Evolutionary conservation across 495 filamentous ascomycete species (phyloP), one percentile per base, ranked within the genome.

Genomic region (Trichoderma virens): DNA sequence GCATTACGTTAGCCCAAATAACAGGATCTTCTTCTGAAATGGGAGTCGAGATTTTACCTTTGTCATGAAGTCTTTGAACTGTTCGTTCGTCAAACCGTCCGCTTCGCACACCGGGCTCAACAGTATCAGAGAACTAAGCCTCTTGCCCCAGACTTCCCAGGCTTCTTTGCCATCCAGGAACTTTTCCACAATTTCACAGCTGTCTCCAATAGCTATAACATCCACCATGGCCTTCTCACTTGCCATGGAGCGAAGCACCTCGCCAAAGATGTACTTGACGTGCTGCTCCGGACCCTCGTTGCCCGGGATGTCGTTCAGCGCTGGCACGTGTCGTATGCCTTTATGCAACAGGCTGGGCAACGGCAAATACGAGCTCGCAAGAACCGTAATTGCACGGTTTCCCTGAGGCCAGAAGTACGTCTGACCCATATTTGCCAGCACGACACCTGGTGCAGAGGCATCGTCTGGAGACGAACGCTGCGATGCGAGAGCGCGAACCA

Each of bases 371-470:
- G 75, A 68, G 77, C 87, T 88, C 1, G 78, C 82, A 1, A 56
- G 56, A 2, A 77, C 70, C 6, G 81, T 87, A 32, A 94, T 75
- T 0, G 87, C 79, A 16, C 75, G 75, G 59, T 78, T 71, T 0
- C 78, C 79, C 54, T 79, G 78, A 35, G 85, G 83, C 71, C 86
- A 84, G 88, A 88, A 94, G 65, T 83, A 68, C 18, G 89, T 69
- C 71, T 93, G 84, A 6, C 89, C 90, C 2, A 83, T 73, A 70
- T 94, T 96, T 16, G 88, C 85, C 54, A 93, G 78, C 7, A 94
- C 74, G 62, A 96, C 70, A 14, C 80, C 82, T 0, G 80, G 79
- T 4, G 75, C 47, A 5, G 65, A 38, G 0, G 65, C 2, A 62
- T 80, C 74, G 13, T 67, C 62, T 2, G 70, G 34, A 0, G 76